Conservation (phyloP, 345 rosid species). For the Eucalyptus urophylla region DNA sequence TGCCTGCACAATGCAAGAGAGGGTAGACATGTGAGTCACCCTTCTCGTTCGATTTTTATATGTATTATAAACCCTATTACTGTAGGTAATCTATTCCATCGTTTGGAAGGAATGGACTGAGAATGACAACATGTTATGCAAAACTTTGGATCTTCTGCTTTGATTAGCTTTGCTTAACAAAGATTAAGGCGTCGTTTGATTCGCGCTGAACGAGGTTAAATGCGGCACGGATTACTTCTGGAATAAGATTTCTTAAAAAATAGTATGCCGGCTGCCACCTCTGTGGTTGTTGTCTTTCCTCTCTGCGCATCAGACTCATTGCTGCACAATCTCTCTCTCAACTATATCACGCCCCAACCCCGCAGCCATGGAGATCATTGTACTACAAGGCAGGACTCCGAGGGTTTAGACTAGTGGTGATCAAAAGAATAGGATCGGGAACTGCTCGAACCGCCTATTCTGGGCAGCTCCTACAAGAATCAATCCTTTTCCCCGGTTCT, state of each 20-base stretch:
- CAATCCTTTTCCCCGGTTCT: too few species aligned
- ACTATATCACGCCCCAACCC: neutral
- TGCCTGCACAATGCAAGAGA: neutral
- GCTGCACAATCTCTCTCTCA: neutral
- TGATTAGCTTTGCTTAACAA: neutral
- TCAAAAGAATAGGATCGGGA: too few species aligned
- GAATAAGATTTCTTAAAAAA: neutral
- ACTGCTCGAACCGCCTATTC: too few species aligned
- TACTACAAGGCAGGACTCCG: too few species aligned
- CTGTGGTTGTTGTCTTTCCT: neutral
- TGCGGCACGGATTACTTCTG: neutral
- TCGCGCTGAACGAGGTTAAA: neutral
- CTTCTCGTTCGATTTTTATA: neutral
- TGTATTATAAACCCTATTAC: neutral
- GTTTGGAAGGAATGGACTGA: neutral
- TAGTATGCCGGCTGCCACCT: neutral
- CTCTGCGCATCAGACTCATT: neutral
- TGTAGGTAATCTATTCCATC: neutral
- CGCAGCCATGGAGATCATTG: too few species aligned
- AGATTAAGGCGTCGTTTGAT: neutral
- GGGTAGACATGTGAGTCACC: neutral
- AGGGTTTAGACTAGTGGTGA: too few species aligned
- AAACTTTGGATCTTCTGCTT: neutral
- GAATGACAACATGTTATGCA: neutral
- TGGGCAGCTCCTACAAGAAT: too few species aligned